Evolutionary conservation across 371 early-diverging fungal genomes (phyloP), one percentile per base, ranked within the genome.

Genomic region (Syncephalastrum racemosum): DNA sequence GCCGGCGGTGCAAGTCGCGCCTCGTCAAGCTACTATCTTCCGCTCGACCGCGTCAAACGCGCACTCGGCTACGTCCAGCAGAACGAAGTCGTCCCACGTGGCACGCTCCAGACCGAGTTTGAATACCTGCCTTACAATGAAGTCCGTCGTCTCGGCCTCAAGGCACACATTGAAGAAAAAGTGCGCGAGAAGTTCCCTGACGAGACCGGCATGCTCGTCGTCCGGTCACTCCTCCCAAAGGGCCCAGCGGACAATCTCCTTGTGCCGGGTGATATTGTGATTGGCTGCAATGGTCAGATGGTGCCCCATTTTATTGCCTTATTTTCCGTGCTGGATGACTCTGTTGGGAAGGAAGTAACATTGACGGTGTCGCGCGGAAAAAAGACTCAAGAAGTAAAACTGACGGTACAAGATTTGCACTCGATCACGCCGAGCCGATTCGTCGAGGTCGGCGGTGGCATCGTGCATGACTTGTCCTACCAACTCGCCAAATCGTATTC

Each of bases 381-480:
- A 20, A 77, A 81, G 18, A 70, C 77, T 6, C 60, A 78, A 13
- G 60, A 67, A 3, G 52, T 90, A 23, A 53, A 50, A 1, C 76
- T 90, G n/a, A 41, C 40, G 1, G 82, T 91, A 1, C 89, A 93
- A 63, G 90, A 95, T 63, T 67, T 97, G 53, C 90, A 93, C 63
- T 51, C 70, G 2, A 79, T 88, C 46, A 89, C 90, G 24, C 92
- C 93, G 1, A 67, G 77, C 61, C 68, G 79, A 7, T 88, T 79
- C 51, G 65, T 97, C 15, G 92, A 95, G 63, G 77, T 95, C 27
- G 96, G 96, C 46, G 97, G 95, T 40, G 88, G 85, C 14, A 80
- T 87, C 19, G 70, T 94, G 36, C 88, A 94, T 68, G 85, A 93
- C 55, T 63, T 95, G 5, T 89, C 90, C 16, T 95, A 92, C 67